phyloP scores from a whole-genome alignment of 2,329 filamentous ascomycete species.

The Talaromyces sp. region DNA sequence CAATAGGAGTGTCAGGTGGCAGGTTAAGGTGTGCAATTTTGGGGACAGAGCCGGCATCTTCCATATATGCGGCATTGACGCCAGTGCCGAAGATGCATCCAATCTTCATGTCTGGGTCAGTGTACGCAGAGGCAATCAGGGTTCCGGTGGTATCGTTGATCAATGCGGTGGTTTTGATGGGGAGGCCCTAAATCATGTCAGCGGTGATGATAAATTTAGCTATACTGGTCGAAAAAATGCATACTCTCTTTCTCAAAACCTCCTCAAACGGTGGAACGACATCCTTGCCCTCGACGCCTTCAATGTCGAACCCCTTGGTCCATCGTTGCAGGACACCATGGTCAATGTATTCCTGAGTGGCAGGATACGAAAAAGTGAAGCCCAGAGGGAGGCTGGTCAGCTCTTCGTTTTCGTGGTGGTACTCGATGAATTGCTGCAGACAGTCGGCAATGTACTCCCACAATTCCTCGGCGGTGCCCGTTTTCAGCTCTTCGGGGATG shows the following conservation, averaged over 20 bases:
- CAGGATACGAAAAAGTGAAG: constrained; percentile 95
- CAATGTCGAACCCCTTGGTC: constrained; percentile 97
- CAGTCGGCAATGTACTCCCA: constrained; percentile 96
- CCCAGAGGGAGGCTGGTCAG: constrained; percentile 65
- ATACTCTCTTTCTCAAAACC: constrained; percentile 63
- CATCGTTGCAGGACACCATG: constrained; percentile 88
- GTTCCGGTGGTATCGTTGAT: constrained; percentile 99
- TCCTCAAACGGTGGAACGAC: constrained; percentile 83
- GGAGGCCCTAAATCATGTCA: constrained; percentile 57
- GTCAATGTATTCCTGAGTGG: constrained; percentile 87
- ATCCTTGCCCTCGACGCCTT: constrained; percentile 83
- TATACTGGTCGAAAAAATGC: constrained; percentile 1
- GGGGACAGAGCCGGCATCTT: constrained; percentile 80
- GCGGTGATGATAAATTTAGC: neutral
- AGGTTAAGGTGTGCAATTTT: constrained; percentile 92
- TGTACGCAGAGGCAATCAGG: constrained; percentile 92
- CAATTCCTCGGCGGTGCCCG: constrained; percentile 73
- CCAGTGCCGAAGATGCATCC: constrained; percentile 98
- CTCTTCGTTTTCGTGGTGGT: constrained; percentile 66
- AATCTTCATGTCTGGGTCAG: constrained; percentile 86
- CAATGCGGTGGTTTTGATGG: constrained; percentile 85
- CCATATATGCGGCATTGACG: constrained; percentile 98
- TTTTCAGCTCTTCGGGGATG: constrained; percentile 89
- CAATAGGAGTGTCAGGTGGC: constrained; percentile 75
- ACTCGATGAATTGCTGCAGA: constrained; percentile 81